Base-by-base conservation (phyloP, 805 yeast species). In the Wickerhamia fluorescens region DNA sequence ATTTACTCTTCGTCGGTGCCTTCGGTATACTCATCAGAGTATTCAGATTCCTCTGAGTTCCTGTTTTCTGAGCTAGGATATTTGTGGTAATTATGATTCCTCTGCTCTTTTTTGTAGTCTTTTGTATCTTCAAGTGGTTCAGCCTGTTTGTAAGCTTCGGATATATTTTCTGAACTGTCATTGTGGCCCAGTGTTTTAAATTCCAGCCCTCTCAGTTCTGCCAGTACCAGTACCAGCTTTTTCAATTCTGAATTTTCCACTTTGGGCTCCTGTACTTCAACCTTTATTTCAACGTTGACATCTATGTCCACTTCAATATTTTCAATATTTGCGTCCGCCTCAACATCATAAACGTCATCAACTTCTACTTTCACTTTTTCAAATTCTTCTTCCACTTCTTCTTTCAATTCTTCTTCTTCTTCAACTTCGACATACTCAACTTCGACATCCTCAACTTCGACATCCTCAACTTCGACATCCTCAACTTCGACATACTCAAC, bases 381-480 rank as follows among this genome's bases (percentile, higher is more conserved):
- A 18, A 18, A 8, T 18, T 18, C 20, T 18, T 10, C 23, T n/a
- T 19, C 24, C 19, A 10, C 24, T 6, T 10, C 24, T 16, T 12
- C 9, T 15, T 19, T 18, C 12, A 9, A 9, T 4, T 20, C 23
- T 4, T 15, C 26, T 15, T 21, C 25, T 9, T 27, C 30, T 3
- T 16, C 29, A 10, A 16, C 30, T 14, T 17, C 34, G 3, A n/a
- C n/a, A n/a, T n/a, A n/a, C n/a, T n/a, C n/a, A n/a, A n/a, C n/a
- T n/a, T n/a, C n/a, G n/a, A n/a, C n/a, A n/a, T 16, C 25, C 25
- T 25, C 25, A 21, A 23, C 22, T 13, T 19, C 26, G 7, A 14
- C 22, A 8, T 22, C 20, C 14, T 16, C 26, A 16, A 15, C 14
- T 9, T n/a, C 18, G n/a, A 10, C 24, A 23, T 10, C 24, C n/a